Percentiles rank a stretch among this genome's conserved stretches.
Evolutionary conservation across 1,284 basidiomycete species (phyloP).

Genomic region (Malassezia equina): DNA sequence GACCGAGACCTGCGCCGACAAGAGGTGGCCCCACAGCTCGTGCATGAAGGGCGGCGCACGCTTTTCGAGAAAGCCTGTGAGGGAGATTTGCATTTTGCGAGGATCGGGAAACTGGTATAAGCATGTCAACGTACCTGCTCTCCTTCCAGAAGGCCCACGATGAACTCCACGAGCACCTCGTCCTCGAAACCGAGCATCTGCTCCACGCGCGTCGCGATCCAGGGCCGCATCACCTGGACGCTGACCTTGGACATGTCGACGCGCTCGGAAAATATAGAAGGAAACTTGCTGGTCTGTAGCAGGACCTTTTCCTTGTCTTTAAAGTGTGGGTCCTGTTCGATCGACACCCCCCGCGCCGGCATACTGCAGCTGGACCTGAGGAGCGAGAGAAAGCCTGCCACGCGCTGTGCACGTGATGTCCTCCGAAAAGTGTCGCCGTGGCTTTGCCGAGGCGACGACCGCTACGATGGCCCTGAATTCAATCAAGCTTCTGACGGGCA

Average conservation of each 20-base stretch:
- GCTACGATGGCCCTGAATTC: conserved; percentile 50
- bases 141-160: conserved; percentile 82
- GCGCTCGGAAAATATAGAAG: conserved; percentile 59
- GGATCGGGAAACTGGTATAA: conserved; percentile 68
- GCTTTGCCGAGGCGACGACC: background rate
- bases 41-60: conserved; percentile 75
- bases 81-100: conserved; percentile 83
- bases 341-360: conserved; percentile 22
- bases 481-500: conserved; percentile 85
- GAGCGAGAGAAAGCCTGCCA: background rate
- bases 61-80: conserved; percentile 73
- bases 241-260: conserved; percentile 94
- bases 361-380: background rate
- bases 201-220: conserved; percentile 82
- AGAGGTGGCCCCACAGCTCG: conserved; percentile 73
- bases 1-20: conserved; percentile 78
- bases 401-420: background rate
- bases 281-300: conserved; percentile 75
- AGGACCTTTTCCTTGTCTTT: conserved; percentile 87
- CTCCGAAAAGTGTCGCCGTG: background rate
- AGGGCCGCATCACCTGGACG: conserved; percentile 62
- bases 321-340: conserved; percentile 57
- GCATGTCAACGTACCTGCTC: conserved; percentile 58
- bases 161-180: conserved; percentile 91
- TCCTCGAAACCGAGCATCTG: conserved; percentile 88